Base-by-base conservation (phyloP, 73 alveolate genomes). In the Paramecium tetraurelia region DNA sequence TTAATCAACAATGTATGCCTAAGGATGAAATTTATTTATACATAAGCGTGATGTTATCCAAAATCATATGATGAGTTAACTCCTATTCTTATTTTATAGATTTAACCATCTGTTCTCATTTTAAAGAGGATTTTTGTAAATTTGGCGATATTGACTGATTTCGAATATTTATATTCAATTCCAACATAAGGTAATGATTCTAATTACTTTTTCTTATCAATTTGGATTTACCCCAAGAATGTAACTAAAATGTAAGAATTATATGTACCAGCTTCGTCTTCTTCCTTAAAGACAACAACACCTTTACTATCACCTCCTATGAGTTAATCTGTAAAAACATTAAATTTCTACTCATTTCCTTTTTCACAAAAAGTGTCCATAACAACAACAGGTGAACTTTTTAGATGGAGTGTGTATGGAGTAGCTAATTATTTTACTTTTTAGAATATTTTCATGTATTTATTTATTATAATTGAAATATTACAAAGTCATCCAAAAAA, bases 401-500 rank as follows among this genome's bases (percentile, higher is more conserved):
- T 63, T 63, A 63, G 12, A 63, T 63, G 84, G 31, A 63, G 41
- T 3, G 84, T 63, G 50, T 12, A 63, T 21, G 84, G 84, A 31
- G 27, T 33, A 3, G 50, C 46, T 33, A 63, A 63, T 63, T 63
- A 27, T 20, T 63, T 63, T 31, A 11, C 46, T 63, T 63, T 63
- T 63, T 63, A 63, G 46, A 63, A 63, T 63, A 63, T 31, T 63
- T 63, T 63, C 84, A 63, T 63, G 22, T 31, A 27, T 53, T 53
- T 53, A 53, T 18, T 20, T 14, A 2, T n/a, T 53, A 53, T 53
- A 53, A 53, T 53, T 48, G 59, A 48, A 48, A 53, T 18, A 63
- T 63, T 63, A 63, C 18, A 31, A 63, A 63, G 84, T 63, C 84
- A 63, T 63, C 84, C 84, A 63, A 63, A 63, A 63, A 63, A 63